These are phyloP conservation scores for Ophiocordyceps sinensis DNA, from an alignment of 2,329 filamentous ascomycete genomes.

Conservation along the genomic window DNA sequence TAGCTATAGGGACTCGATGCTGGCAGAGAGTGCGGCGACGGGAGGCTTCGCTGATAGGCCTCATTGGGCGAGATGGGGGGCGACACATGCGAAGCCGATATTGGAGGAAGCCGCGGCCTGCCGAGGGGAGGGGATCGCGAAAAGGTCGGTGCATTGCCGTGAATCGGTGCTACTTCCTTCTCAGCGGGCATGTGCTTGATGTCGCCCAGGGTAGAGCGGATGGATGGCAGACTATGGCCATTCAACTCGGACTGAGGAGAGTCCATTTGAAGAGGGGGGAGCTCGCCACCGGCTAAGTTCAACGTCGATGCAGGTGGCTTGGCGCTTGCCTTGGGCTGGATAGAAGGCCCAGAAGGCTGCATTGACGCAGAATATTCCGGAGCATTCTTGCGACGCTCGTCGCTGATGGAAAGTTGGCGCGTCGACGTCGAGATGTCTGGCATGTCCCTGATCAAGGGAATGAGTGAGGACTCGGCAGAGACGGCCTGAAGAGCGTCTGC, in stretches of 20 bases:
- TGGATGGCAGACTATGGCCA: conserved; percentile 22
- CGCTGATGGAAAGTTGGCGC: conserved; percentile 18
- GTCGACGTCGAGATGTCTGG: conserved; percentile 16
- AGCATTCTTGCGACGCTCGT: conserved; percentile 12
- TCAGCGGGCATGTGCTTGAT: conserved; percentile 17
- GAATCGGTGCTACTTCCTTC: conserved; percentile 13
- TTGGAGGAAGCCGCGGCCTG: conserved; percentile 15
- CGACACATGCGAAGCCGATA: conserved; percentile 17
- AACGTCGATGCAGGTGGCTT: conserved; percentile 10
- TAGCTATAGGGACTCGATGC: conserved; percentile 24
- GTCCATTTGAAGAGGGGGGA: conserved; percentile 23
- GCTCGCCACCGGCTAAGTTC: conserved; percentile 13
- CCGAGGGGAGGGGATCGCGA: conserved; percentile 20
- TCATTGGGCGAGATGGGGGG: conserved; percentile 38
- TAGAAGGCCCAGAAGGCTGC: conserved; percentile 1
- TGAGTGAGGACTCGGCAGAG: conserved; percentile 4
- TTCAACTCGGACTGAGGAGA: conserved; percentile 19
- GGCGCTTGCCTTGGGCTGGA: conserved; percentile 6
- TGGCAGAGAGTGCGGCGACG: conserved; percentile 30
- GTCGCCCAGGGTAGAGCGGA: conserved; percentile 22
- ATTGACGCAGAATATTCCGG: conserved; percentile 2
- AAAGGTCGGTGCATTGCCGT: conserved; percentile 12
- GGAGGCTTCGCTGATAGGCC: conserved; percentile 26
- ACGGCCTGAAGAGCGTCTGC: conserved; percentile 17
- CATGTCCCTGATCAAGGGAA: conserved; percentile 6